Evolutionary conservation across 495 filamentous ascomycete genomes (phyloP).

Genomic region (Podospora pseudopauciseta): DNA sequence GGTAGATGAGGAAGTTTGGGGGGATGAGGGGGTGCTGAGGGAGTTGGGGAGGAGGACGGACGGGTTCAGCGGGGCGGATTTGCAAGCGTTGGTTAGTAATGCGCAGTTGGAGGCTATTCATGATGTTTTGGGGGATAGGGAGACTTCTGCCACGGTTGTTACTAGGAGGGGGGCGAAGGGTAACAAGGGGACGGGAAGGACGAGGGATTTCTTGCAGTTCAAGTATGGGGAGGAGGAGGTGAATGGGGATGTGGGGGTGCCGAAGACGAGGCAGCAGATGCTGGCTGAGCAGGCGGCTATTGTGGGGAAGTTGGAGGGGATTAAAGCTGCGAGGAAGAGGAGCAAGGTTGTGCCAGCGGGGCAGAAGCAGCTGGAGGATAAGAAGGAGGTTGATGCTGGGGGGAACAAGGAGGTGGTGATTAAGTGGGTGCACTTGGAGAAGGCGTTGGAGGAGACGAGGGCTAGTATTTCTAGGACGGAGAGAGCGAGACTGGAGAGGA

Average conservation of each 20-base stretch:
- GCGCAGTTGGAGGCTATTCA: constrained; percentile 97
- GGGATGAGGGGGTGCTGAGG: constrained; percentile 44
- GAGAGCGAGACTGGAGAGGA: constrained; percentile 64
- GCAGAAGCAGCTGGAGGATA: constrained; percentile 30
- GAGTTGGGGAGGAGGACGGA: constrained; percentile 76
- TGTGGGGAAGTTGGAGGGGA: constrained; percentile 65
- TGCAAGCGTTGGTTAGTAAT: constrained; percentile 93
- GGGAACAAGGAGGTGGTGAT: constrained; percentile 65
- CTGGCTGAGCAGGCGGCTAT: constrained; percentile 69
- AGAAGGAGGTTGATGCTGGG: constrained; percentile 18
- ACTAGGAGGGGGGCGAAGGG: background rate
- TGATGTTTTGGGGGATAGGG: constrained; percentile 71
- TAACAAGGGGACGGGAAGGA: constrained; percentile 32
- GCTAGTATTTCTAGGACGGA: constrained; percentile 78
- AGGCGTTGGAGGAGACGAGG: constrained; percentile 71
- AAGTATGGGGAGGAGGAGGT: constrained; percentile 63
- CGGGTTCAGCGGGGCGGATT: constrained; percentile 91
- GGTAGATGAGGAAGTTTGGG: constrained; percentile 58
- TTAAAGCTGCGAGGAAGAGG: constrained; percentile 64
- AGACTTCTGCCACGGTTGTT: constrained; percentile 16
- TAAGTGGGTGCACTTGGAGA: constrained; percentile 78
- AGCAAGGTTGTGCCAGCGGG: constrained; percentile 50
- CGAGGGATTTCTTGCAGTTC: constrained; percentile 72
- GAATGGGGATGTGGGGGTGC: constrained; percentile 33
- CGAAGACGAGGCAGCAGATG: constrained; percentile 37